These are phyloP conservation scores for Hanseniaspora gamundiae DNA, from an alignment of 1,139 yeast species.

Conservation along the genomic window DNA sequence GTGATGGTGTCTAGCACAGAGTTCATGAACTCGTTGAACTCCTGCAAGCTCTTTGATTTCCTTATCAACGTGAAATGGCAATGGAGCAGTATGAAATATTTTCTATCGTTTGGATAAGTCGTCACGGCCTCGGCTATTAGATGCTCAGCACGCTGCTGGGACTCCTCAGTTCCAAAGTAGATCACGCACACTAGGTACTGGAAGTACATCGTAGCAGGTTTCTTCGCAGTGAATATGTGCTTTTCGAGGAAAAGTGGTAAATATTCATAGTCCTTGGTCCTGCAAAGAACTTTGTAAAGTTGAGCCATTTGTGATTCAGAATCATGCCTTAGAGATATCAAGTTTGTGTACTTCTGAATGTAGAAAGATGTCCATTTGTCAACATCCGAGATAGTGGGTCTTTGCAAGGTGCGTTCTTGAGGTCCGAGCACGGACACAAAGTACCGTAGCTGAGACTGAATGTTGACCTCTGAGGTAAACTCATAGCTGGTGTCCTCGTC, in stretches of 20 bases:
- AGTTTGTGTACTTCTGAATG: neutral
- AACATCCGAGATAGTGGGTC: too few species aligned
- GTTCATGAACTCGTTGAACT: slow-evolving; percentile 24
- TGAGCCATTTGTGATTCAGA: neutral
- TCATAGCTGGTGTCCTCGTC: neutral
- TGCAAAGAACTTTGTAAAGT: neutral
- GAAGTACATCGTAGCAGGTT: neutral
- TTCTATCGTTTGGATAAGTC: neutral
- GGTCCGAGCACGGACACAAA: too few species aligned
- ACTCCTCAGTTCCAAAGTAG: neutral
- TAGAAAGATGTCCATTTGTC: neutral
- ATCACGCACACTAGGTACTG: neutral
- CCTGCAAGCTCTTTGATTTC: slow-evolving; percentile 27
- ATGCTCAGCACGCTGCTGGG: neutral
- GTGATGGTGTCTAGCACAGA: slow-evolving; percentile 28
- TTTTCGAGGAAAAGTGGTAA: neutral
- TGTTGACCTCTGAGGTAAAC: neutral
- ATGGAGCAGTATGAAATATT: neutral
- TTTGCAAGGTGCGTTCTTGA: too few species aligned
- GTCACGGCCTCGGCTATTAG: neutral
- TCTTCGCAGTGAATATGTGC: neutral
- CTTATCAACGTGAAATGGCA: neutral
- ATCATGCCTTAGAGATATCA: neutral
- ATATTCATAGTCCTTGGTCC: neutral
- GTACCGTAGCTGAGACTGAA: neutral